Evolutionary conservation across 768 basidiomycete species (phyloP).

Genomic region (Royoungia palumana): DNA sequence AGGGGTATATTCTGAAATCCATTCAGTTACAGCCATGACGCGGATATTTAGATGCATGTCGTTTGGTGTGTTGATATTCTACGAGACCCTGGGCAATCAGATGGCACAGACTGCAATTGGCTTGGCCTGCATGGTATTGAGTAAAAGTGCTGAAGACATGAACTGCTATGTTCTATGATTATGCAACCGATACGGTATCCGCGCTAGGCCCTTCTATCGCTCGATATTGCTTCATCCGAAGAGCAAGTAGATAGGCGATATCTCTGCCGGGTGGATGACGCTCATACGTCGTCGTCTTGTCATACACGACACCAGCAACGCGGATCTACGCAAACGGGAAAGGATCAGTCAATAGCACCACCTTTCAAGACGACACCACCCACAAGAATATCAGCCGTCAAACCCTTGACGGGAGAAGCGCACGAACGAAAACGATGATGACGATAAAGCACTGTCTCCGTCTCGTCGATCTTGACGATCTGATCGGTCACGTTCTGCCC

Average conservation of each 20-base stretch:
- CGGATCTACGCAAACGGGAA: constrained; percentile 27
- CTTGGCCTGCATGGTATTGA: too few relatives aligned
- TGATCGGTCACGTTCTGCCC: constrained; percentile 57
- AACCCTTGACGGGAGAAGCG: constrained; percentile 78
- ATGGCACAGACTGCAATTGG: too few relatives aligned
- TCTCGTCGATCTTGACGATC: constrained; percentile 37
- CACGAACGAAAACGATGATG: constrained; percentile 81
- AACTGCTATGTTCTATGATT: constrained; percentile 1
- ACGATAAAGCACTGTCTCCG: constrained; percentile 57
- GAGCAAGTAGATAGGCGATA: constrained; percentile 24
- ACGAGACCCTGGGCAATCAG: too few relatives aligned
- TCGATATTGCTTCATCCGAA: constrained; percentile 25
- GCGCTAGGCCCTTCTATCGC: constrained; percentile 4
- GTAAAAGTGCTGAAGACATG: neutral
- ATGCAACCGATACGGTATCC: neutral
- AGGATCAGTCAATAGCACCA: neutral
- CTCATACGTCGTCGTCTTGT: constrained; percentile 45
- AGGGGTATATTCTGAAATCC: constrained; percentile 82
- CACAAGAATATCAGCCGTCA: constrained; percentile 82
- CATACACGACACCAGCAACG: constrained; percentile 63
- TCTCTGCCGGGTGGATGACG: constrained; percentile 57
- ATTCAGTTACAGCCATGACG: constrained; percentile 41
- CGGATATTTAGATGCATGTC: neutral
- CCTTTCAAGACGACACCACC: constrained; percentile 18
- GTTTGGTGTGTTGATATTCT: too few relatives aligned